Base-by-base conservation (phyloP, 2,329 filamentous ascomycete species). In the Didymella exigua region DNA sequence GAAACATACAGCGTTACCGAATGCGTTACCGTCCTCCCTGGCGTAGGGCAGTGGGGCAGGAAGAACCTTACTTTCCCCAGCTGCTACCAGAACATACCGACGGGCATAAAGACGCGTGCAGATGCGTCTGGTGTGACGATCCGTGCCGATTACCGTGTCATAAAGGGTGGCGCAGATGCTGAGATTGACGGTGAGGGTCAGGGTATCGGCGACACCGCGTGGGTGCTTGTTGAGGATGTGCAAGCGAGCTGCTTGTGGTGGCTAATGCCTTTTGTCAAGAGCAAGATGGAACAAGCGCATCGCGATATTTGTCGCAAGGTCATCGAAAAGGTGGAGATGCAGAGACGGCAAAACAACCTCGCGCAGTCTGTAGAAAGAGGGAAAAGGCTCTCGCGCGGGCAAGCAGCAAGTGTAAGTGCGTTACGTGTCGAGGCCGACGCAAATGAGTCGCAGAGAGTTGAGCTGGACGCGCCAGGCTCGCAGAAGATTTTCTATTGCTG, bases 201-300 rank as follows among this genome's bases (percentile, higher is more conserved):
- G 56, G 71, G 70, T 13, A 47, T 73, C 3, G 72, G 70, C 3
- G 62, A 70, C 31, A 70, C 68, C 7, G 61, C 66, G 27, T 74
- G 68, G 65, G 65, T 72, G 43, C 59, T 75, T 2, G 71, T 73
- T 6, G 72, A 75, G 34, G 70, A 75, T 33, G 70, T 73, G 6
- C 68, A 72, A 41, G 69, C 74, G 24, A 61, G 54, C 46, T 74
- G 71, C 47, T 58, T 62, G 10, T 70, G 69, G 69, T 74, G 60
- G 57, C 59, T 75, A 27, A 75, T 75, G 72, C 72, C 71, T 1
- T 70, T 75, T 46, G 70, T 75, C 13, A 65, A 64, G 37, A 54
- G 61, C 45, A 71, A 68, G 49, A 72, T 72, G 69, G 69, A 73
- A 43, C 51, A 60, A 14, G 71, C 70, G 33, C 71, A 75, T 48